Evolutionary conservation across 768 basidiomycete genomes (phyloP), one percentile per base, ranked within the genome.

Genomic region (Xerocomellus dryophilus): DNA sequence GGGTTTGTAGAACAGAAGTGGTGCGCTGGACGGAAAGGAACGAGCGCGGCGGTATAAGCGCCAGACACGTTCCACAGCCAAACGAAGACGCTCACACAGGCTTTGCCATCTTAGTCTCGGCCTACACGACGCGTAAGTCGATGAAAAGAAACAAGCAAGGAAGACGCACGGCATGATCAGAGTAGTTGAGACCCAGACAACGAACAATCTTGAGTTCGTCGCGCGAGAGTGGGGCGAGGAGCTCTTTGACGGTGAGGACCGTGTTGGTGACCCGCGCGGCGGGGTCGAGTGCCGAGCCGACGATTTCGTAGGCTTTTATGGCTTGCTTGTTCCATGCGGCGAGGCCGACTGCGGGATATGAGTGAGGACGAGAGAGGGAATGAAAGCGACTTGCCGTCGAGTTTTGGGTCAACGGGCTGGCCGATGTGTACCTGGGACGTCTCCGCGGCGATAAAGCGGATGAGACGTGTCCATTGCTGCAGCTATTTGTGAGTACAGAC

Each of bases 1-100:
- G 31, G 90, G 90, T 68, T 93, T 93, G 71, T 87, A 89, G 73
- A 93, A 93, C 5, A 92, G 72, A 41, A 89, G 74, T 0, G 90
- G 90, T 52, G 81, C 82, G 5, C 86, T 88, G 18, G 25, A 20
- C 9, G 2, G 31, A 38, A 35, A 25, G 12, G 34, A 5, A 27
- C 2, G 9, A 46, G 29, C 15, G 7, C 15, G 8, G 5, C 3
- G n/a, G 10, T 7, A 21, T 53, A 20, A 50, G 23, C 14, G 21
- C 45, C 31, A 39, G 47, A 45, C 7, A 6, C 36, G 11, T 56
- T n/a, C 20, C 34, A 21, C 4, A 1, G 4, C 23, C 21, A 31
- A 31, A 32, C 32, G 31, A 53, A 36, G n/a, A 23, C 8, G 71
- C 80, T 53, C 68, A 88, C 88, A 76, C 71, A 17, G 89, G 89